phyloP scores from a whole-genome alignment of 1,284 basidiomycete genomes.

The Rhodotorula sp. region DNA sequence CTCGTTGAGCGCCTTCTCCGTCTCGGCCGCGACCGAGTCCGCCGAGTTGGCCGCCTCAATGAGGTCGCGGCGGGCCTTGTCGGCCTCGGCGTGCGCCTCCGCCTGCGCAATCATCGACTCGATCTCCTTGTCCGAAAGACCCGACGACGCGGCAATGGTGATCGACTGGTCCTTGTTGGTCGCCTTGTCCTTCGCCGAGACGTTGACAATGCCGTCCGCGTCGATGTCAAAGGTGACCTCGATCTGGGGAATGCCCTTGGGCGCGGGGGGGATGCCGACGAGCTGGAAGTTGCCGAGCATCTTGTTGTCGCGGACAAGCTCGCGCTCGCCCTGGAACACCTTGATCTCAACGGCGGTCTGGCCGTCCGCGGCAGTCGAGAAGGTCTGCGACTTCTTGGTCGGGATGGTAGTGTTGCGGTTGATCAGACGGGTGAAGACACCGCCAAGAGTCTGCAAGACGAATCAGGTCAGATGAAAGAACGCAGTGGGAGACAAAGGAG shows the following conservation, averaged over 20 bases:
- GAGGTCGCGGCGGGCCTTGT: slow-evolving; percentile 69
- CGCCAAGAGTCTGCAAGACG: slow-evolving; percentile 82
- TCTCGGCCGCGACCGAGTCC: slow-evolving; percentile 90
- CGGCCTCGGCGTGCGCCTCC: slow-evolving; percentile 87
- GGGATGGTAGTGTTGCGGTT: slow-evolving; percentile 98
- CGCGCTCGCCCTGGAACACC: slow-evolving; percentile 77
- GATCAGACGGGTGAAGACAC: slow-evolving; percentile 82
- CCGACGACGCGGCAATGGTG: slow-evolving; percentile 94
- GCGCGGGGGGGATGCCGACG: slow-evolving; percentile 93
- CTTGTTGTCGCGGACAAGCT: slow-evolving; percentile 97
- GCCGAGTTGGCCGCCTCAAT: slow-evolving; percentile 98
- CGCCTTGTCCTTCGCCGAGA: slow-evolving; percentile 94
- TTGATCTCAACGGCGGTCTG: slow-evolving; percentile 95
- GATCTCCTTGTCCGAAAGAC: slow-evolving; percentile 94
- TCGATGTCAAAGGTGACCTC: slow-evolving; percentile 99
- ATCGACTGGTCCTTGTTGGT: slow-evolving; percentile 92
- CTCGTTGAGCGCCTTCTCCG: slow-evolving; percentile 95
- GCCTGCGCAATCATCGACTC: slow-evolving; percentile 95
- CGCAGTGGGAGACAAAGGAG: background rate
- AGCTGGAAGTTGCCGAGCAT: slow-evolving; percentile 99
- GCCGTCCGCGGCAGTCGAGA: slow-evolving; percentile 82
- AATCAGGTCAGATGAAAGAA: slow-evolving; percentile 39
- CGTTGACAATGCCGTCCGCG: slow-evolving; percentile 86
- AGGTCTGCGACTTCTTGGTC: slow-evolving; percentile 98
- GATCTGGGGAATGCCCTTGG: slow-evolving; percentile 97